Percentiles rank a stretch among this genome's conserved stretches.
These are phyloP conservation scores for Poronia punctata DNA, from an alignment of 495 filamentous ascomycete species.

Conservation along the genomic window DNA sequence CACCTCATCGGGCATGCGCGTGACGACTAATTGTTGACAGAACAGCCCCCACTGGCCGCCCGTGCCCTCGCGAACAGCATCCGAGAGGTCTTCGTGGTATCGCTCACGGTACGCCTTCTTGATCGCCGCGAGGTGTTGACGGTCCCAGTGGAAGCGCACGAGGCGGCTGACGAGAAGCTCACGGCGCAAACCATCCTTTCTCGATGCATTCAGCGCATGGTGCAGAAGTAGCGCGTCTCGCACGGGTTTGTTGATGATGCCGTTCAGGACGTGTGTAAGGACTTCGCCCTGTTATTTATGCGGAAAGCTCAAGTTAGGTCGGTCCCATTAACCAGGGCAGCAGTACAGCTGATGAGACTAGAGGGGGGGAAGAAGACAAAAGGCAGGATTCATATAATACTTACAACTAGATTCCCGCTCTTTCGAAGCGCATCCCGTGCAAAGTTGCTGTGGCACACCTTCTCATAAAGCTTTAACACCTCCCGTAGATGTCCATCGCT, in stretches of 20 bases:
- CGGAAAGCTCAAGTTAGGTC: background rate
- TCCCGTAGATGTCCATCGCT: constrained; percentile 78
- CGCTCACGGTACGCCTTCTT: constrained; percentile 64
- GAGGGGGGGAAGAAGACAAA: background rate
- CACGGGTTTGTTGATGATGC: constrained; percentile 89
- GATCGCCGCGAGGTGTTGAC: constrained; percentile 61
- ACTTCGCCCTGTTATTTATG: constrained; percentile 67
- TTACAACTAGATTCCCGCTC: constrained; percentile 83
- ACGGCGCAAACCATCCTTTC: constrained; percentile 60
- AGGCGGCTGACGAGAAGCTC: constrained; percentile 76
- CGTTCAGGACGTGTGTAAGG: constrained; percentile 92
- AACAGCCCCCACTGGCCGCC: constrained; percentile 47
- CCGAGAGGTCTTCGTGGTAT: constrained; percentile 63
- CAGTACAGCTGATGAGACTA: no score
- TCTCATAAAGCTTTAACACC: constrained; percentile 67
- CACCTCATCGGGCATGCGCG: constrained; percentile 47
- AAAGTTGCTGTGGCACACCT: constrained; percentile 66
- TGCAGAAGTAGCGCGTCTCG: constrained; percentile 92
- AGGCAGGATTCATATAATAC: constrained; percentile 28
- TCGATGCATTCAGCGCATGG: constrained; percentile 67
- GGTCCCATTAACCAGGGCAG: background rate
- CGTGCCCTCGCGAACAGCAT: constrained; percentile 47
- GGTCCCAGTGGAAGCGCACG: constrained; percentile 81
- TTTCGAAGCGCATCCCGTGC: constrained; percentile 80
- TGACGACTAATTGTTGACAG: constrained; percentile 45